Percentiles rank a stretch among this genome's conserved stretches.
These are phyloP conservation scores for Hemileccinum rubropunctum DNA, from an alignment of 768 basidiomycete genomes.

Conservation along the genomic window DNA sequence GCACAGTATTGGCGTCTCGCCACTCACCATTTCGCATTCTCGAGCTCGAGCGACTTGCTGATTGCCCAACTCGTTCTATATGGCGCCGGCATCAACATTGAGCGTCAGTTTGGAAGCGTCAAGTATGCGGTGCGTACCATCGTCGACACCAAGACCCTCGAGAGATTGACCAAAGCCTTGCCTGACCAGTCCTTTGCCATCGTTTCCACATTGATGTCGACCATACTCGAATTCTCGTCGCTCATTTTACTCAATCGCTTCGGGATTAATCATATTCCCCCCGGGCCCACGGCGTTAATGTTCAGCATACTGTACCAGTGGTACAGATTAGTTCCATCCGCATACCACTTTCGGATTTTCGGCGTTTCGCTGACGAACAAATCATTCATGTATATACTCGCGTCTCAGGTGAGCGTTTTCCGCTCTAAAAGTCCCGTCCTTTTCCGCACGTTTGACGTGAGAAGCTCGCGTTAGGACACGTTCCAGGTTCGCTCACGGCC, in stretches of 20 bases:
- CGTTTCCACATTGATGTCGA: conserved; percentile 63
- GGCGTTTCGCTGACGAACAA: conserved; percentile 77
- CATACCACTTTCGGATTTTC: conserved; percentile 75
- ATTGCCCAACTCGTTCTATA: conserved; percentile 73
- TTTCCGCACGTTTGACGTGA: conserved; percentile 6
- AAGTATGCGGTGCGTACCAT: conserved; percentile 74
- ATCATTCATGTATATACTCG: conserved; percentile 66
- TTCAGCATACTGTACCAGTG: conserved; percentile 87
- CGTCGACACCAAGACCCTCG: neutral
- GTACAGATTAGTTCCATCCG: conserved; percentile 69
- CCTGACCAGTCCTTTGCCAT: conserved; percentile 68
- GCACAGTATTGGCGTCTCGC: conserved; percentile 83
- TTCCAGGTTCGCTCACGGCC: conserved; percentile 63
- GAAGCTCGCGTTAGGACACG: conserved; percentile 66
- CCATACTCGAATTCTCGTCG: conserved; percentile 62
- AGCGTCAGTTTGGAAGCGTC: conserved; percentile 81
- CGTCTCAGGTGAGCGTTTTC: conserved; percentile 55
- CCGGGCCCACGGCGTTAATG: conserved; percentile 72
- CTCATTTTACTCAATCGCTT: conserved; percentile 63
- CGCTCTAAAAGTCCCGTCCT: neutral
- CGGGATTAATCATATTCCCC: conserved; percentile 70
- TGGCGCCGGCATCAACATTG: conserved; percentile 66
- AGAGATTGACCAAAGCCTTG: conserved; percentile 5
- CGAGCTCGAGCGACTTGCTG: conserved; percentile 84
- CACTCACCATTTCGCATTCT: conserved; percentile 70